Conservation (phyloP, 2,329 filamentous ascomycete species). For the Penicillium sp. region DNA sequence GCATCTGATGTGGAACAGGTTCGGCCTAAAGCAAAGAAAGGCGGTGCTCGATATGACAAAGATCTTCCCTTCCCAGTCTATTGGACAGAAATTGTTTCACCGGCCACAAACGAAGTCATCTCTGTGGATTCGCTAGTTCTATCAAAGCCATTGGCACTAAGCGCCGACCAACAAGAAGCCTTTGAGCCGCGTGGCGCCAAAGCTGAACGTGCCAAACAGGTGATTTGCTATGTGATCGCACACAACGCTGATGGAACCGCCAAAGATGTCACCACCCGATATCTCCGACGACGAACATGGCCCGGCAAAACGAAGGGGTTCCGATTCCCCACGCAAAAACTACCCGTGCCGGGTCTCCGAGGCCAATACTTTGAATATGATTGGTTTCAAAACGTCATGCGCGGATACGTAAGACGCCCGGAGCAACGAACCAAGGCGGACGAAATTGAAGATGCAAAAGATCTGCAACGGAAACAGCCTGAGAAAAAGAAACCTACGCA, state of each 20-base stretch:
- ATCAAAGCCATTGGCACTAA: slow-evolving; percentile 70
- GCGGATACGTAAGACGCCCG: slow-evolving; percentile 65
- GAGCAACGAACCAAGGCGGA: slow-evolving; percentile 70
- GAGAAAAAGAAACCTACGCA: slow-evolving; percentile 75
- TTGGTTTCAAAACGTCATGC: slow-evolving; percentile 85
- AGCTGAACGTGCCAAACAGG: slow-evolving; percentile 83
- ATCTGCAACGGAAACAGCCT: slow-evolving; percentile 72
- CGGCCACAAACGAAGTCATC: slow-evolving; percentile 76
- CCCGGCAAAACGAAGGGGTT: slow-evolving; percentile 90
- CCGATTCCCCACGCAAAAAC: slow-evolving; percentile 76
- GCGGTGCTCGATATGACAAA: slow-evolving; percentile 64
- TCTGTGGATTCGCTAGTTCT: slow-evolving; percentile 76
- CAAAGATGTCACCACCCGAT: slow-evolving; percentile 92
- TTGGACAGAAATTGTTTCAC: slow-evolving; percentile 89
- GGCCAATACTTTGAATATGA: slow-evolving; percentile 81
- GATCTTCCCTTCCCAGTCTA: slow-evolving; percentile 86
- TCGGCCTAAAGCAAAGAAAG: slow-evolving; percentile 43
- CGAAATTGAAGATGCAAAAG: slow-evolving; percentile 75
- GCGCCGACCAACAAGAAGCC: slow-evolving; percentile 70
- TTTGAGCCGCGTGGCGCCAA: slow-evolving; percentile 83
- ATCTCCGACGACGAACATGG: slow-evolving; percentile 78
- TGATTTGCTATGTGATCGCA: slow-evolving; percentile 86
- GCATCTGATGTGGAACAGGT: slow-evolving; percentile 11
- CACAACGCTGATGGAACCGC: slow-evolving; percentile 83
- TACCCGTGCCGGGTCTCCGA: slow-evolving; percentile 75